Base-by-base conservation (phyloP, 2,329 filamentous ascomycete species). In the Ophiocordyceps camponoti-rufipedis region DNA sequence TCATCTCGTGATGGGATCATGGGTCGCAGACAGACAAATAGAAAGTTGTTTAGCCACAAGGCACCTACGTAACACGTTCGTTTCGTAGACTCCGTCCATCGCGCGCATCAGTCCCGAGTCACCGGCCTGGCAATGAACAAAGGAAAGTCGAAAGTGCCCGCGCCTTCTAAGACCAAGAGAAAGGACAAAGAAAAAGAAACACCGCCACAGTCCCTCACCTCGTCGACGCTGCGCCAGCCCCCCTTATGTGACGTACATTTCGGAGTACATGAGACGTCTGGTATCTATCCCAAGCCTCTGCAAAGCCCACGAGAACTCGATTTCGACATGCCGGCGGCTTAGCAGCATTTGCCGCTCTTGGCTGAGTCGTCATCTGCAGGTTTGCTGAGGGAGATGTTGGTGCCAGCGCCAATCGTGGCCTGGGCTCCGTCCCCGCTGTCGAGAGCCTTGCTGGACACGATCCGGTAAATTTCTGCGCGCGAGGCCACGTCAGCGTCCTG, bases 381-480 rank as follows among this genome's bases (percentile, higher is more conserved):
- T 68, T 89, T 86, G 74, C 78, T 89, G 58, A 94, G 82, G 52
- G 86, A 82, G 58, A 96, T 84, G 62, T 84, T 86, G 56, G 78
- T 81, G 57, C 85, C 83, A 54, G 83, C 78, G 54, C 79, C 80
- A 57, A 91, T 82, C 53, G 83, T 82, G 59, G 83, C 82, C 62
- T 85, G 82, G 52, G 81, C 74, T 50, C 78, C 76, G 56, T 94
- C 88, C 59, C 85, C 86, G 59, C 83, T 85, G 62, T 95, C 89
- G 57, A 96, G 79, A 40, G 87, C 86, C 75, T 96, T 96, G 76
- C 84, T 91, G 47, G 89, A 96, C 53, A 98, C 91, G 58, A 98
- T 98, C 60, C 88, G 85, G 75, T 96, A 98, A 70, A 98, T 98
- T 74, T 98, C 91, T 94, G 62, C 43, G 48, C 35, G 38, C 4